Percentiles rank a stretch among this genome's conserved stretches.
Conservation (phyloP, 2,329 filamentous ascomycete genomes). For the Ophiostoma ulmi region DNA sequence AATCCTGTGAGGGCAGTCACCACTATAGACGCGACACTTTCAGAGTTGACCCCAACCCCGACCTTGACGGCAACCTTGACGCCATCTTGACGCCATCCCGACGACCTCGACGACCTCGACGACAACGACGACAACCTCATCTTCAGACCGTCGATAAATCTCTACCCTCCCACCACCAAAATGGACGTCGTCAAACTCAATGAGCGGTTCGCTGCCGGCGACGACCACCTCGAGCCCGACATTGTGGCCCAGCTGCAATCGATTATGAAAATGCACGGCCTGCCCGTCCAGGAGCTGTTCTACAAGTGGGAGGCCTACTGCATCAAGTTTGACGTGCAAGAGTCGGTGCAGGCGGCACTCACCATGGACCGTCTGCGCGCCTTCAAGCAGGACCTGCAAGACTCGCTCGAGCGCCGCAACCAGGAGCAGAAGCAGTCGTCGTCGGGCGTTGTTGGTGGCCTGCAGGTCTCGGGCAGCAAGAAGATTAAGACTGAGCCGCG, state of each 20-base stretch:
- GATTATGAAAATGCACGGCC: conserved; percentile 76
- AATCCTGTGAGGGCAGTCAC: neutral
- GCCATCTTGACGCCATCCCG: neutral
- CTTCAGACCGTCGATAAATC: too few relatives aligned
- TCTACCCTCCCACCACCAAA: neutral
- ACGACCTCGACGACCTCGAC: neutral
- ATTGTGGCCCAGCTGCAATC: conserved; percentile 76
- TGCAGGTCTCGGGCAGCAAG: neutral
- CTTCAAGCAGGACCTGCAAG: conserved; percentile 83
- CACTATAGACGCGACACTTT: too few relatives aligned
- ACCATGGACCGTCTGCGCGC: conserved; percentile 62
- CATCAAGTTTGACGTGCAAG: conserved; percentile 57
- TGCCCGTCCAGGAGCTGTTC: conserved; percentile 80
- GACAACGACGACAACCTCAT: neutral
- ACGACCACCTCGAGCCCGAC: conserved; percentile 64
- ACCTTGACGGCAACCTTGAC: neutral
- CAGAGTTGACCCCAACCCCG: too few relatives aligned
- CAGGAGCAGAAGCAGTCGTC: conserved; percentile 13
- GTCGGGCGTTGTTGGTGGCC: neutral
- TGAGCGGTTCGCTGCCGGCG: conserved; percentile 50
- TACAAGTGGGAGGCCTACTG: conserved; percentile 99
- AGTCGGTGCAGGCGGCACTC: conserved; percentile 62
- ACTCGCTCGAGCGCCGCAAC: conserved; percentile 58
- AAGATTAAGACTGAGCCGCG: conserved; percentile 44
- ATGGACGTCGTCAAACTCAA: conserved; percentile 45